Evolutionary conservation across 2,329 filamentous ascomycete species (phyloP).

Genomic region (Ophiognomonia clavigignenti-juglandacearum): DNA sequence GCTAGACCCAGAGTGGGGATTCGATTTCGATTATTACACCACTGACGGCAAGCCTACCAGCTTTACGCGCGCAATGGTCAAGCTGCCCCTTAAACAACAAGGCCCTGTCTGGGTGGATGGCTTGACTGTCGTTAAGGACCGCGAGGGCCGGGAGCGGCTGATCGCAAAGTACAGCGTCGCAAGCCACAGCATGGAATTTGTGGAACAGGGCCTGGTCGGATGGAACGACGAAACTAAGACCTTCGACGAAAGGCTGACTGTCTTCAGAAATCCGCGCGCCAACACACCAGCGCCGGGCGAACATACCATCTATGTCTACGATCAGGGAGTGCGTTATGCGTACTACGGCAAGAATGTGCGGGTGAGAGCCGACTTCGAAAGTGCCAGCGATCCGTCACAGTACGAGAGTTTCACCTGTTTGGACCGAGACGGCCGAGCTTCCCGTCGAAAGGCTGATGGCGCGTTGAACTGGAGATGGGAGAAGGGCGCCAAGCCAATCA

Average conservation of each 20-base stretch:
- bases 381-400: slow-evolving; percentile 9
- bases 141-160: slow-evolving; percentile 1
- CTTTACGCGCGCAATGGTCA: slow-evolving; percentile 11
- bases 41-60: slow-evolving; percentile 2
- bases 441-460: slow-evolving; percentile 6
- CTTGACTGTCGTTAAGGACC: slow-evolving; percentile 7
- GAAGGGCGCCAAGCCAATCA: slow-evolving; percentile 11
- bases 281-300: slow-evolving; percentile 4
- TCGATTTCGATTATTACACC: slow-evolving; percentile 11
- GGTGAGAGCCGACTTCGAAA: slow-evolving; percentile 9
- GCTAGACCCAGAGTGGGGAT: slow-evolving; percentile 6
- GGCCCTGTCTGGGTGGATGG: slow-evolving; percentile 15
- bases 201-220: slow-evolving; percentile 8
- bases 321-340: slow-evolving; percentile 8
- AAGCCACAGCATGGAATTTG: background rate
- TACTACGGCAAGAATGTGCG: slow-evolving; percentile 14
- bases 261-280: background rate
- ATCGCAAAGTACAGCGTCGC: slow-evolving; percentile 11
- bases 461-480: slow-evolving; percentile 12
- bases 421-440: background rate
- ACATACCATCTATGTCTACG: slow-evolving; percentile 8
- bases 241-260: slow-evolving; percentile 3
- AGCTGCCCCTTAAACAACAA: slow-evolving; percentile 1
- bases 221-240: slow-evolving; percentile 11
- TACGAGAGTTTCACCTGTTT: slow-evolving; percentile 16